Percentiles rank a stretch among this genome's conserved stretches.
Evolutionary conservation across 495 filamentous ascomycete species (phyloP).

Genomic region (Chaetomium fimeti): DNA sequence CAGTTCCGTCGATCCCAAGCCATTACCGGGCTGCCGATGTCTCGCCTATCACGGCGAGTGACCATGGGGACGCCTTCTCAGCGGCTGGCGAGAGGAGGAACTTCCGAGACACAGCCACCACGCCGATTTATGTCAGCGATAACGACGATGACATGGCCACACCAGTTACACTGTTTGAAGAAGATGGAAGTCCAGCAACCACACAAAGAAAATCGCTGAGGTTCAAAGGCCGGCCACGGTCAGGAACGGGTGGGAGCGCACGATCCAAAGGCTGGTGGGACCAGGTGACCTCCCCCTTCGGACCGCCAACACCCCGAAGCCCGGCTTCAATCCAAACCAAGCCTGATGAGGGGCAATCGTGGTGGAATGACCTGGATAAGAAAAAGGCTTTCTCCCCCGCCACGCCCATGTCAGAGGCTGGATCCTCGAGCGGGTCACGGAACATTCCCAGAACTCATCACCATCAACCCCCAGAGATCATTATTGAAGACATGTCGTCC

Average conservation of each 20-base stretch:
- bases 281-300: conserved; percentile 73
- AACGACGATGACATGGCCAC: conserved; percentile 41
- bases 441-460: conserved; percentile 4
- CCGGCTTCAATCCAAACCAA: conserved; percentile 2
- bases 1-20: conserved; percentile 52
- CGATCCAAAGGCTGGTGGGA: conserved; percentile 87
- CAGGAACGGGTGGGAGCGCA: conserved; percentile 47
- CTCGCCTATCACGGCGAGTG: conserved; percentile 5
- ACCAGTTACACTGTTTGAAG: conserved; percentile 50
- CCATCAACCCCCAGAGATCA: conserved; percentile 16
- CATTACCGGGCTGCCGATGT: conserved; percentile 18
- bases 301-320: conserved; percentile 24
- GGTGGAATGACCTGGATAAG: conserved; percentile 40
- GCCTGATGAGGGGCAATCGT: conserved; percentile 22
- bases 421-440: conserved; percentile 19
- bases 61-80: neutral
- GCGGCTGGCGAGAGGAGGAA: conserved; percentile 11
- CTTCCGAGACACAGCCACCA: conserved; percentile 20
- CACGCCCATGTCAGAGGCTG: conserved; percentile 16
- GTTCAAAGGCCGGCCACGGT: conserved; percentile 31
- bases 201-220: conserved; percentile 36
- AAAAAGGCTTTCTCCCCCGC: conserved; percentile 30
- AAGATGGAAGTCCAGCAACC: conserved; percentile 43
- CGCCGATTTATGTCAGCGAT: conserved; percentile 29
- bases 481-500: conserved; percentile 26